Evolutionary conservation across 2,329 filamentous ascomycete genomes (phyloP).

Genomic region (Colletotrichum gigasporum): DNA sequence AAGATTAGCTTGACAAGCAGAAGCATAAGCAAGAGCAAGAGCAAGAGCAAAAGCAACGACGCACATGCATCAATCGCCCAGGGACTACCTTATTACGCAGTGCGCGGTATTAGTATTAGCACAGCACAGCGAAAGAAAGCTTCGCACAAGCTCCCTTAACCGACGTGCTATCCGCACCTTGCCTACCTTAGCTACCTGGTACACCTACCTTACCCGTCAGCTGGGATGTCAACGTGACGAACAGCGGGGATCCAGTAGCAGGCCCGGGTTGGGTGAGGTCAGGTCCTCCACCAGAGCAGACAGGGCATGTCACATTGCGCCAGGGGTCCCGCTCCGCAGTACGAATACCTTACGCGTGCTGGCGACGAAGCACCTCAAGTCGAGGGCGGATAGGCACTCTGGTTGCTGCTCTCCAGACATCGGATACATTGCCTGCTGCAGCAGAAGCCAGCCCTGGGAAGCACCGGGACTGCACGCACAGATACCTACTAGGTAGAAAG

Average conservation of each 20-base stretch:
- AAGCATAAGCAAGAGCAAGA: background rate
- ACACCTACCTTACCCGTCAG: conserved; percentile 9
- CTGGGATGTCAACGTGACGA: conserved; percentile 30
- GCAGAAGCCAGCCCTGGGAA: background rate
- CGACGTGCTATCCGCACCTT: conserved; percentile 5
- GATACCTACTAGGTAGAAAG: too few species aligned
- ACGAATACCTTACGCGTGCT: too few species aligned
- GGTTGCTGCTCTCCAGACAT: too few species aligned
- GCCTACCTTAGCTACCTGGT: background rate
- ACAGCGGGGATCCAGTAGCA: conserved; percentile 20
- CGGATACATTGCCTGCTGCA: too few species aligned
- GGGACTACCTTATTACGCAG: too few species aligned
- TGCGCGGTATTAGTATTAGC: too few species aligned
- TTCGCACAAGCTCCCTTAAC: conserved; percentile 2
- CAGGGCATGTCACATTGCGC: background rate
- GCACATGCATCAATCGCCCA: too few species aligned
- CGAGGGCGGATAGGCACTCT: too few species aligned
- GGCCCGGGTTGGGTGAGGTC: background rate
- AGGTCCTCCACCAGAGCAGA: background rate
- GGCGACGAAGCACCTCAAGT: too few species aligned
- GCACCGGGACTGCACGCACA: background rate
- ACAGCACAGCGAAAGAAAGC: background rate
- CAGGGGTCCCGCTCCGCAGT: conserved; percentile 23
- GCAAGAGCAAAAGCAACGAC: too few species aligned
- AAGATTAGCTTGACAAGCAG: conserved; percentile 11